Conservation (phyloP, 2,329 filamentous ascomycete species). For the Sporothrix pallida region DNA sequence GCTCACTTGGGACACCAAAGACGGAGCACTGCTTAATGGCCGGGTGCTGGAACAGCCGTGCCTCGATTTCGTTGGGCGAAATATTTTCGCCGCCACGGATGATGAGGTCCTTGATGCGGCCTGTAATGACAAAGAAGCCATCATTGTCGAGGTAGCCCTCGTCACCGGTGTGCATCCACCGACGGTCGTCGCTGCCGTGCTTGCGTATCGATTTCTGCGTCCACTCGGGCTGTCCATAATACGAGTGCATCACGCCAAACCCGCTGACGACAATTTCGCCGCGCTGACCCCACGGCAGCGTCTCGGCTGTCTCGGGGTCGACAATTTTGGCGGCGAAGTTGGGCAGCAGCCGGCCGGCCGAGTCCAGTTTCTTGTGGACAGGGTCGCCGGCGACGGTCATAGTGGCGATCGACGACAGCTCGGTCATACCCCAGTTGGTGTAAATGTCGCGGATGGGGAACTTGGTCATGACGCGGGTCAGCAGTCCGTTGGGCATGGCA, state of each 20-base stretch:
- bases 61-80: neutral
- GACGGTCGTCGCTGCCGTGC: neutral
- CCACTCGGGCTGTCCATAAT: neutral
- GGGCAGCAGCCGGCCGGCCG: neutral
- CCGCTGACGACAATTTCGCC: neutral
- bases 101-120: neutral
- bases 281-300: neutral
- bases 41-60: neutral
- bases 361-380: neutral
- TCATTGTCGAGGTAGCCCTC: neutral
- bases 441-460: constrained; percentile 3
- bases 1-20: neutral
- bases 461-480: neutral
- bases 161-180: neutral
- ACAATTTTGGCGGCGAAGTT: neutral
- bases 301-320: neutral
- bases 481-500: neutral
- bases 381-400: neutral
- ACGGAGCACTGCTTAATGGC: neutral
- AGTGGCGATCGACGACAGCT: neutral
- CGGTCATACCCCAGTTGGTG: constrained; percentile 2
- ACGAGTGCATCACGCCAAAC: constrained; percentile 1
- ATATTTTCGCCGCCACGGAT: neutral
- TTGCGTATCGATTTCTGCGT: neutral
- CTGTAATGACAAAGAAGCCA: neutral